Conservation (phyloP, 2,329 filamentous ascomycete species). For the Cercospora brassicicola region DNA sequence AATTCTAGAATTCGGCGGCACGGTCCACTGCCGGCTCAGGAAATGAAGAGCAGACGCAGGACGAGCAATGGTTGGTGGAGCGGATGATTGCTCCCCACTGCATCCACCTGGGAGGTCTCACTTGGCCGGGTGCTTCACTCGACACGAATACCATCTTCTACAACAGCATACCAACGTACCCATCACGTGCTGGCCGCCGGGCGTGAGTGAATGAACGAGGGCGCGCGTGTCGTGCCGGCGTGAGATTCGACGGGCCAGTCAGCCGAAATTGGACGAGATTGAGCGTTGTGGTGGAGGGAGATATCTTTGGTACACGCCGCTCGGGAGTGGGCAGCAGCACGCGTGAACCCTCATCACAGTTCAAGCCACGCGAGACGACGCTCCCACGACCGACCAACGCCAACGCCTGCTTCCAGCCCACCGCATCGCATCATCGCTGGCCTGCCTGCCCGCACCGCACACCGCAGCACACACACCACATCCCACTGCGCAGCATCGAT, state of each 20-base stretch:
- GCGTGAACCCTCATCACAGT: not conserved
- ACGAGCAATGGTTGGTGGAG: constrained; percentile 2
- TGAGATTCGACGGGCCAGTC: not conserved
- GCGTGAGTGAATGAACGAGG: not conserved
- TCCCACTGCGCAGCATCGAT: not conserved
- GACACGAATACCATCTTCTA: not conserved
- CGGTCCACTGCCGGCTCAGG: not conserved
- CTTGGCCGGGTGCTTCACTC: not conserved
- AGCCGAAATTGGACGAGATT: not conserved
- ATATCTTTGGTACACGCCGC: constrained; percentile 5
- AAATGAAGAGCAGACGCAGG: not conserved
- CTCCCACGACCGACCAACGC: not conserved
- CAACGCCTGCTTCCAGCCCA: not conserved
- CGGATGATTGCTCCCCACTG: constrained; percentile 1
- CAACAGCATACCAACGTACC: not conserved
- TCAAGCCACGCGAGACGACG: constrained; percentile 2
- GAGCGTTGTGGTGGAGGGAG: not conserved
- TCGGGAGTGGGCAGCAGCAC: not conserved
- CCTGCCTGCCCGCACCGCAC: not conserved
- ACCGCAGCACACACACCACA: not conserved
- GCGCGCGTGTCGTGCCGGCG: not conserved
- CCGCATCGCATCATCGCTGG: not conserved
- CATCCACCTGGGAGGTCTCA: not conserved
- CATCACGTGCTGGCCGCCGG: not conserved
- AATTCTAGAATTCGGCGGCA: not conserved